phyloP scores from a whole-genome alignment of 495 filamentous ascomycete genomes.

The Lasiosphaeriaceae sp. region DNA sequence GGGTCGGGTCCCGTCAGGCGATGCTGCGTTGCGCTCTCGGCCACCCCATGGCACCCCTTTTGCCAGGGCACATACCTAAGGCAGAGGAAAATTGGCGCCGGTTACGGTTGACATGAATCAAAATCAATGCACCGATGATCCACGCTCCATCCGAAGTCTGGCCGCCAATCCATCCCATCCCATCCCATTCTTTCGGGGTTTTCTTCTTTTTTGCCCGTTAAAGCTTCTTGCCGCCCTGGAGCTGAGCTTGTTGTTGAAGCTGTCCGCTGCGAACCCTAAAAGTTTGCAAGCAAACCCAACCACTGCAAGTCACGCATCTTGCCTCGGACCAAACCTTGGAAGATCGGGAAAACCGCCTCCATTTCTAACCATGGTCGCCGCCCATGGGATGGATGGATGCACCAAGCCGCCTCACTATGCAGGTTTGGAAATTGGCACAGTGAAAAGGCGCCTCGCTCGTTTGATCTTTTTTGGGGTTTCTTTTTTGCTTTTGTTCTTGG shows the following conservation, averaged over 20 bases:
- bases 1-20: conserved; percentile 3
- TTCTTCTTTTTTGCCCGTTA: background rate
- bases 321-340: background rate
- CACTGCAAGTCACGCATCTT: background rate
- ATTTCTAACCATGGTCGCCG: background rate
- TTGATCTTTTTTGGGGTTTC: background rate
- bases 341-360: background rate
- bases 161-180: too few species aligned
- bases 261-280: background rate
- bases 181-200: background rate
- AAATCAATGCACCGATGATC: conserved; percentile 14
- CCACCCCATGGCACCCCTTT: background rate
- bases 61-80: background rate
- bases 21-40: conserved; percentile 1
- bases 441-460: background rate
- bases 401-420: background rate
- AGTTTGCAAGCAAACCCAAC: background rate
- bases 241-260: background rate
- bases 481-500: background rate
- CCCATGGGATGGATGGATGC: too few species aligned
- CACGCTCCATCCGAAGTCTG: background rate
- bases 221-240: too few species aligned
- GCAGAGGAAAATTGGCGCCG: background rate
- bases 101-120: background rate
- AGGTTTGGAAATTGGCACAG: background rate